Base-by-base conservation (phyloP, 1,139 yeast genomes). In the Candida glucosophila region DNA sequence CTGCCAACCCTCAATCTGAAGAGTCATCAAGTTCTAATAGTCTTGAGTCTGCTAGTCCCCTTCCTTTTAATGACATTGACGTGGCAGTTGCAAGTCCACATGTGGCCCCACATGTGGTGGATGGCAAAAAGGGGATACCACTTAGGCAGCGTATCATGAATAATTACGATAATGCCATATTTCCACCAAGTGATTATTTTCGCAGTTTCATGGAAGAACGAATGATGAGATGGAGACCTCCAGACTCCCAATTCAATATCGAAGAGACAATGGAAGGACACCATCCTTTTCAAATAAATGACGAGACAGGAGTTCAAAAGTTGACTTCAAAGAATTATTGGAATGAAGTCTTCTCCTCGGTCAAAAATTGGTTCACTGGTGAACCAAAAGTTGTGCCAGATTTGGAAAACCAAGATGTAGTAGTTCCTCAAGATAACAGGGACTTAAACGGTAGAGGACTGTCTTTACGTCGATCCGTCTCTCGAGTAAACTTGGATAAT, bases 191-290 rank as follows among this genome's bases (percentile, higher is more conserved):
- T 12, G 61, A 58, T 36, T 40, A 47, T 23, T 48, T 68, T 15
- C 48, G 54, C 16, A 59, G 57, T 8, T 52, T 49, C 24, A 62
- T 72, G 68, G 79, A 73, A 36, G 71, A 67, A 12, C 49, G 70
- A 22, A 39, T 73, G 26, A 45, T 66, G 1, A 49, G 76, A 23
- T 74, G 76, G 71, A 55, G 67, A 29, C 72, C 77, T 2, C 54
- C 64, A 4, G 57, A 52, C 6, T 62, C 73, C 1, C 66, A 67
- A 20, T 58, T 54, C 23, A 57, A 51, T 24, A 45, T 50, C 14
- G 63, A 55, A 10, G 47, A 41, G 6, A 38, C 56, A 1, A 34
- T 66, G 22, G 41, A 43, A 19, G 72, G 67, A 1, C 39, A 30
- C 4, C 74, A 68, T 34, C 69, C 72, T 0, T 67, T 42, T 30